These are phyloP conservation scores for Plectranthus barbatus DNA, from an alignment of 257 asterid species.

Conservation along the genomic window DNA sequence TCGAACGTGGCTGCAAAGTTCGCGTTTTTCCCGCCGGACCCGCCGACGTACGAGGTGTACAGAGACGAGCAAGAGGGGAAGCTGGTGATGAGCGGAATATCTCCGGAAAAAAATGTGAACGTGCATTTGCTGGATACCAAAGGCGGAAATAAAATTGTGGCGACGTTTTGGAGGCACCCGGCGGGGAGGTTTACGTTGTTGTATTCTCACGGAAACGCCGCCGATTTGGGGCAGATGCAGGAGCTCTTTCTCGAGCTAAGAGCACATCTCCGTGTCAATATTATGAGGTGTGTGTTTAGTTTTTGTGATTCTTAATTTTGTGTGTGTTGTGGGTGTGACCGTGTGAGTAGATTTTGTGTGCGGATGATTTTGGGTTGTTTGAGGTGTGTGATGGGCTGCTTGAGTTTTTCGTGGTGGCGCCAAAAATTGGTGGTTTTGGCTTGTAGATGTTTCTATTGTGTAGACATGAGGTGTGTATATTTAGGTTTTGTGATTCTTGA, in stretches of 20 bases:
- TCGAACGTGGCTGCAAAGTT: slow-evolving; percentile 92
- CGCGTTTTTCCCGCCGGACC: slow-evolving; percentile 97
- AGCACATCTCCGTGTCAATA: slow-evolving; percentile 96
- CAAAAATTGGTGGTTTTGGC: too few relatives aligned
- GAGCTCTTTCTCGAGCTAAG: slow-evolving; percentile 96
- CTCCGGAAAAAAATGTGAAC: slow-evolving; percentile 81
- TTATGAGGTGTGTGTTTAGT: slow-evolving; percentile 55
- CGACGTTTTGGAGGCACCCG: slow-evolving; percentile 93
- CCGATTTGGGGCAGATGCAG: slow-evolving; percentile 98
- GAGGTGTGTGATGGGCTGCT: background rate
- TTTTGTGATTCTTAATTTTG: background rate
- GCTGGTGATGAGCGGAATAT: slow-evolving; percentile 66
- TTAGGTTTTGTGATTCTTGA: background rate
- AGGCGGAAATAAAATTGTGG: slow-evolving; percentile 74
- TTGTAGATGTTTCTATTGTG: too few relatives aligned
- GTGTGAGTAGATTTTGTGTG: too few relatives aligned
- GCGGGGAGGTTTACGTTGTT: slow-evolving; percentile 67
- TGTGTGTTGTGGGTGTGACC: background rate
- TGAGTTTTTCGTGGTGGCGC: background rate
- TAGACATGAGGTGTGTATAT: background rate
- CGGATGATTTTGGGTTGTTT: too few relatives aligned
- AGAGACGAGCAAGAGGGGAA: slow-evolving; percentile 53
- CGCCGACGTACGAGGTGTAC: slow-evolving; percentile 89
- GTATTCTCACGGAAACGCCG: slow-evolving; percentile 99
- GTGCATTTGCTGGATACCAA: slow-evolving; percentile 77